Base-by-base conservation (phyloP, 1,284 basidiomycete genomes). In the Heterobasidion occidentale region DNA sequence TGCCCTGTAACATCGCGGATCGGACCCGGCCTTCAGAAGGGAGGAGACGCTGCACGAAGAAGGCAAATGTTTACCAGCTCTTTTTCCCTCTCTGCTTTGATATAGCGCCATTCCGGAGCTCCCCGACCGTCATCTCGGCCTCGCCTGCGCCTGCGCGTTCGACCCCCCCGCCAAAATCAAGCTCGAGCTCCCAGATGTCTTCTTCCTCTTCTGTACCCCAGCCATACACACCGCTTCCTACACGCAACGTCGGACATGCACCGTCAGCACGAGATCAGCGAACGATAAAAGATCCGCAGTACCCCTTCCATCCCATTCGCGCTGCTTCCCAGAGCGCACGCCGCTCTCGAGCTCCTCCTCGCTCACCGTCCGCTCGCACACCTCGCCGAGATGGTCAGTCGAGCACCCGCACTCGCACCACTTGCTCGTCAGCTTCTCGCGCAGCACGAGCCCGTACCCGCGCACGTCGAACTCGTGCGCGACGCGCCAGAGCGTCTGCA, bases 341-440 rank as follows among this genome's bases (percentile, higher is more conserved):
- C 78, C 76, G 44, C 67, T 78, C 55, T 75, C 77, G 61, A 81
- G 78, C 62, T 86, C 84, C 38, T 86, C 85, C 63, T 84, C 81
- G 52, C 82, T 69, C 34, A 87, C 84, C 7, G 83, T 84, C 58
- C 75, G 74, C 69, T 87, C 85, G 61, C 85, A 87, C 12, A 87
- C 84, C 65, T 87, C 84, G 1, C 83, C 81, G 14, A 88, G 70
- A 63, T 87, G 84, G 65, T 87, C 85, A 36, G 84, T 87, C 53
- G 84, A 86, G 65, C 85, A 88, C 2, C 85, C 85, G 67, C 86
- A 87, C 58, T 86, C 83, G 63, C 85, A 88, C 85, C 86, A 88
- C 61, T 87, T 87, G 3, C 72, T 76, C 9, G 79, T 83, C 52
- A 88, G 67, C 67, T 88, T 88, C 62, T 88, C 85, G 33, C 84